A percentile compares a stretch with the other conserved stretches of the same genome.
phyloP scores from a whole-genome alignment of 1,284 basidiomycete species.

The Boletus hoseneyae region DNA sequence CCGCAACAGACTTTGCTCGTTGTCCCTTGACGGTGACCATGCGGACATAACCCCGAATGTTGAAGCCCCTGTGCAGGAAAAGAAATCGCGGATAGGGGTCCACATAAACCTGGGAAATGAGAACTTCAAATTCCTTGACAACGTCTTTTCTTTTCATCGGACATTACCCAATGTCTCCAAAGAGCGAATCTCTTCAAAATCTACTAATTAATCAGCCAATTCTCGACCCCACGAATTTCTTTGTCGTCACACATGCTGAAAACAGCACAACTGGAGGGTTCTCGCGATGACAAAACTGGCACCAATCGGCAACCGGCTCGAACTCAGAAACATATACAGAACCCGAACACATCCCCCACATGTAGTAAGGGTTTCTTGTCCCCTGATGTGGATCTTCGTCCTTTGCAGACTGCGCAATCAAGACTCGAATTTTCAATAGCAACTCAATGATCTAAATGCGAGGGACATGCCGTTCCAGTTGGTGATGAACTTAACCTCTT shows the following conservation, averaged over 20 bases:
- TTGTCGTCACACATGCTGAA: not conserved
- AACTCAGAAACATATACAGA: not conserved
- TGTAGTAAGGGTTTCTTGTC: not conserved
- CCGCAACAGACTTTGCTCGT: not conserved
- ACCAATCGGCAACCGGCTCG: not conserved
- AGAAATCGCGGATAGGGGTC: not conserved
- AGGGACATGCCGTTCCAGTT: not conserved
- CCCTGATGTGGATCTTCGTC: not conserved
- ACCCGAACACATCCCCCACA: not conserved
- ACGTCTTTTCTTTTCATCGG: not conserved
- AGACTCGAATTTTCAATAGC: not conserved
- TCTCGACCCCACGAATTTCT: not conserved
- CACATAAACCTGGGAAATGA: not conserved
- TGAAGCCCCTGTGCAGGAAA: not conserved
- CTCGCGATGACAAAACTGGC: not conserved
- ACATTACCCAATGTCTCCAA: too few relatives aligned
- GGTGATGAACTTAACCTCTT: not conserved
- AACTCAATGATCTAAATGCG: not conserved
- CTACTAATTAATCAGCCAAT: not conserved
- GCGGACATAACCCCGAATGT: not conserved
- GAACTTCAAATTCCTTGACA: not conserved
- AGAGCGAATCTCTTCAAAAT: not conserved
- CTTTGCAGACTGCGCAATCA: not conserved
- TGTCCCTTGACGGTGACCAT: not conserved
- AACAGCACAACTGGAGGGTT: not conserved